A percentile compares a stretch with the other conserved stretches of the same genome.
phyloP scores from a whole-genome alignment of 116 monocot species.

The Dioscorea cayenensis region DNA sequence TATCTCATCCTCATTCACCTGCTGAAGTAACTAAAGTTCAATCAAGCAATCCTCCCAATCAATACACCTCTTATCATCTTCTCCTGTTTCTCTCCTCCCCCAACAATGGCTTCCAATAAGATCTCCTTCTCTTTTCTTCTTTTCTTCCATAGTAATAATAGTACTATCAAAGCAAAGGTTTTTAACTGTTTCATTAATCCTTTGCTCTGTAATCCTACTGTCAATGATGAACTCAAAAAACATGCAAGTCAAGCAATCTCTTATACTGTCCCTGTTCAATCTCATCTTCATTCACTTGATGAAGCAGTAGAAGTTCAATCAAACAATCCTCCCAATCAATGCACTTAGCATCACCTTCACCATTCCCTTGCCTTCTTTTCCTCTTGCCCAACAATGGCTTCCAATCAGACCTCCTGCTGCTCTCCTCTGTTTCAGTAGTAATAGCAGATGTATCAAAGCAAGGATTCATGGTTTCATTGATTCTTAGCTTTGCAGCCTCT shows the following conservation, averaged over 20 bases:
- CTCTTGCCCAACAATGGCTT: not conserved
- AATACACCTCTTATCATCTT: slow-evolving; percentile 15
- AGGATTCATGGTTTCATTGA: slow-evolving; percentile 36
- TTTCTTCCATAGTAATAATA: not conserved
- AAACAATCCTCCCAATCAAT: slow-evolving; percentile 90
- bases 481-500: slow-evolving; percentile 53
- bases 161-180: slow-evolving; percentile 2
- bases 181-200: slow-evolving; percentile 48
- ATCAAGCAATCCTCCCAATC: slow-evolving; percentile 91
- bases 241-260: slow-evolving; percentile 70
- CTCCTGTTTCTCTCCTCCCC: slow-evolving; percentile 15
- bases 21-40: slow-evolving; percentile 59
- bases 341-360: slow-evolving; percentile 2
- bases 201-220: slow-evolving; percentile 31
- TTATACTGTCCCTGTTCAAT: slow-evolving; percentile 75
- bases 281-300: slow-evolving; percentile 58
- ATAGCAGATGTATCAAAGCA: not conserved
- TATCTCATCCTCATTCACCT: slow-evolving; percentile 61
- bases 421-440: not conserved
- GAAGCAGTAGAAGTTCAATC: slow-evolving; percentile 66
- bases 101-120: not conserved
- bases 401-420: not conserved
- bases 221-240: slow-evolving; percentile 38
- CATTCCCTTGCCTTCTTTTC: slow-evolving; percentile 9
- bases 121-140: too few relatives aligned